These are phyloP conservation scores for Escallonia rubra DNA, from an alignment of 129 eudicot species.

Conservation along the genomic window DNA sequence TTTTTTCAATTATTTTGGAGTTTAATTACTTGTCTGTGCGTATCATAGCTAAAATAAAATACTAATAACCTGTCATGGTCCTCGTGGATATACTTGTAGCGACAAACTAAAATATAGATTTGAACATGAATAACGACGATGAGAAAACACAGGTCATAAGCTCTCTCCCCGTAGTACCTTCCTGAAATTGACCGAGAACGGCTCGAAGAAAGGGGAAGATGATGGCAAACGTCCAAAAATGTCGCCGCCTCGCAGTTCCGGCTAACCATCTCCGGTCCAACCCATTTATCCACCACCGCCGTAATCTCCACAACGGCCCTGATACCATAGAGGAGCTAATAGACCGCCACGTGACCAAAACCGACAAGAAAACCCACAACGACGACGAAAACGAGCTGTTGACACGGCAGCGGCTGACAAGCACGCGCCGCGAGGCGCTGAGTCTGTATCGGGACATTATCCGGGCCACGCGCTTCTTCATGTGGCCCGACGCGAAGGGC, in stretches of 20 bases:
- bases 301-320: constrained; percentile 59
- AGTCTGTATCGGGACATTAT: constrained; percentile 80
- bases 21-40: too few relatives aligned
- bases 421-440: constrained; percentile 77
- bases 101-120: too few relatives aligned
- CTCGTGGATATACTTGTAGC: too few relatives aligned
- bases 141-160: too few relatives aligned
- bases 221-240: constrained; percentile 22
- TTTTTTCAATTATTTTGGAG: too few relatives aligned
- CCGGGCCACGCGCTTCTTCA: constrained; percentile 79
- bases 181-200: not conserved
- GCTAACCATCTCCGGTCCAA: constrained; percentile 15
- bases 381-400: constrained; percentile 57
- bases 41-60: too few relatives aligned
- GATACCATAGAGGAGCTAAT: constrained; percentile 85
- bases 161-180: too few relatives aligned
- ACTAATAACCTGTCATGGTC: too few relatives aligned
- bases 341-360: constrained; percentile 74
- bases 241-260: constrained; percentile 18
- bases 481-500: constrained; percentile 75
- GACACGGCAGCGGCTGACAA: constrained; percentile 68
- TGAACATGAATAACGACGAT: too few relatives aligned
- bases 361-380: constrained; percentile 32
- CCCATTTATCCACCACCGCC: constrained; percentile 18
- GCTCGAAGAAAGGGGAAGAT: constrained; percentile 14